A percentile compares a stretch with the other conserved stretches of the same genome.
phyloP scores from a whole-genome alignment of 306 rosid genomes.

The Medicago ruthenica region DNA sequence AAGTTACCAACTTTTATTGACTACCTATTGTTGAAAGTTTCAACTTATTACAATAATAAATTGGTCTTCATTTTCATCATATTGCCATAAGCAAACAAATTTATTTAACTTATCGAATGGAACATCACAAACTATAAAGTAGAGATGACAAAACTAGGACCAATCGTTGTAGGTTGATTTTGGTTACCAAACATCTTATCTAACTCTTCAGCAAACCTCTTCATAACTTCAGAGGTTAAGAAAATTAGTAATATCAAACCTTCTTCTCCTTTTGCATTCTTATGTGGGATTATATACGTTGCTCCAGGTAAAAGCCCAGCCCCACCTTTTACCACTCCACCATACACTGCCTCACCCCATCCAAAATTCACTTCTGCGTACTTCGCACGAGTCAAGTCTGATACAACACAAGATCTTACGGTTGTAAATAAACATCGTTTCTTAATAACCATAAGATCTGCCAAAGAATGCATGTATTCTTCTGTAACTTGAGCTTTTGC shows the following conservation, averaged over 20 bases:
- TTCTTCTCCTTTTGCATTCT: constrained; percentile 44
- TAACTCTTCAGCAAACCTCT: constrained; percentile 48
- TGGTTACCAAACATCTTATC: constrained; percentile 8
- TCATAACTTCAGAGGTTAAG: constrained; percentile 52
- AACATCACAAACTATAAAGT: not conserved
- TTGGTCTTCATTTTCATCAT: too few relatives aligned
- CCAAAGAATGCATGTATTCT: constrained; percentile 56
- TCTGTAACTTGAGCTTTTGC: constrained; percentile 32
- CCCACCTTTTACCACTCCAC: constrained; percentile 37
- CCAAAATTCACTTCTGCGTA: constrained; percentile 50
- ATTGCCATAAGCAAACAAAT: too few relatives aligned
- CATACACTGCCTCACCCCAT: constrained; percentile 55
- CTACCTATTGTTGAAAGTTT: too few relatives aligned
- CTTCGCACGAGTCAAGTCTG: constrained; percentile 25
- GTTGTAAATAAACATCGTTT: constrained; percentile 31
- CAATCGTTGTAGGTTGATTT: not conserved
- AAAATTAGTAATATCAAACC: constrained; percentile 46
- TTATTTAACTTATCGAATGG: too few relatives aligned
- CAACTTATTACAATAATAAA: too few relatives aligned
- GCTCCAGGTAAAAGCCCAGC: not conserved
- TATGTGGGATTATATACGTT: constrained; percentile 1
- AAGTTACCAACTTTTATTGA: too few relatives aligned
- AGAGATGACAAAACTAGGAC: not conserved
- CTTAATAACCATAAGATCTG: constrained; percentile 46
- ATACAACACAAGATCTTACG: constrained; percentile 20